Evolutionary conservation across 1,139 yeast genomes (phyloP), one percentile per base, ranked within the genome.

Genomic region (Meyerozyma carpophila): DNA sequence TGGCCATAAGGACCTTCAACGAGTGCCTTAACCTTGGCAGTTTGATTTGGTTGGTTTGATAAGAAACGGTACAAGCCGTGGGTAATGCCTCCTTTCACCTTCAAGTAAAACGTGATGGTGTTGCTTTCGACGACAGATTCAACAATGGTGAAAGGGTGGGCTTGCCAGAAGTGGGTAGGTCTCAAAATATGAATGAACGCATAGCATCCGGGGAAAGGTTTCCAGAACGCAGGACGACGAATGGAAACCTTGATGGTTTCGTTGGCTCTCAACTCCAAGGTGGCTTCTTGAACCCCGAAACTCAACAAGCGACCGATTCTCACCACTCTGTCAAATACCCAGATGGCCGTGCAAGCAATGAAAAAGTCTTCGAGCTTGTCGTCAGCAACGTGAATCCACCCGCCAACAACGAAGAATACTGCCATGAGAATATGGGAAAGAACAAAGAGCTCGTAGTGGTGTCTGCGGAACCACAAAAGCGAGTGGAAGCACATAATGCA

Each of bases 381-480:
- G 8, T 62, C 59, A 21, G 59, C 62, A 37, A 75, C 66, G 55
- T 89, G 96, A 41, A 66, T 61, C 79, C 81, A 86, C 13, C 80
- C 73, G 26, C 82, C 82, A 49, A 72, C 72, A 29, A 84, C 55
- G 53, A 82, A 81, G 24, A 78, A 49, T 1, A 70, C 67, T 1
- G 82, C 91, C 41, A 86, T 57, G 1, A 77, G 41, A 37, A 85
- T 71, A 60, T 88, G 96, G 14, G 67, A 40, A 21, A 68, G 54
- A 18, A 84, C 57, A 60, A 89, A 89, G 9, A 77, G 37, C 55
- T 88, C 96, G 58, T 89, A 88, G 49, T 66, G 65, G 46, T 59
- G 56, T 41, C 72, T 75, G 59, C 95, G 75, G 51, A 86, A 58
- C n/a, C 62, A 51, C 44, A 74, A 71, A 50, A 65, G 59, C 2